Percentiles rank a stretch among this genome's conserved stretches.
These are phyloP conservation scores for Eucalyptus pumila DNA, from an alignment of 345 rosid genomes.

Conservation along the genomic window DNA sequence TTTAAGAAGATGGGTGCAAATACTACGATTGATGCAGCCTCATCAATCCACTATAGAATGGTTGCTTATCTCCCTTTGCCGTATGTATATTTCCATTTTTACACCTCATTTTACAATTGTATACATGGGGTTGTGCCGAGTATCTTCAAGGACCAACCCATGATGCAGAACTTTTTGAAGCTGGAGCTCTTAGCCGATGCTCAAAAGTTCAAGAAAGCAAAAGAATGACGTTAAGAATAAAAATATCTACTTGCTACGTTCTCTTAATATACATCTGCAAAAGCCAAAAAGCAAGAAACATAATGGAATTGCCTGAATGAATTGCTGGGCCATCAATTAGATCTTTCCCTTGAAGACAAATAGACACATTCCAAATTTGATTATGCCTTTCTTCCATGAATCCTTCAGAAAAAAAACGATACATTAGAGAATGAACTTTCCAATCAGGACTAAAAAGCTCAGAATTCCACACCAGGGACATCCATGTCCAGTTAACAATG, in stretches of 20 bases:
- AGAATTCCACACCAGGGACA: background rate
- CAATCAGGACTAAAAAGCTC: background rate
- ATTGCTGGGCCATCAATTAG: background rate
- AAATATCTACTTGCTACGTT: background rate
- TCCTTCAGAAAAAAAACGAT: background rate
- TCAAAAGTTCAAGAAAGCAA: background rate
- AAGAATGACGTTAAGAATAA: background rate
- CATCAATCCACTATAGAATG: background rate
- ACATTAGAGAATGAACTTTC: background rate
- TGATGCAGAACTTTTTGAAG: background rate
- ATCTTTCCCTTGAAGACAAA: background rate
- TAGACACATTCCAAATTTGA: background rate
- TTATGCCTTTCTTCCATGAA: background rate
- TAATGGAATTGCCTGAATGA: background rate
- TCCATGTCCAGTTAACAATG: background rate
- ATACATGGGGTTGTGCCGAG: background rate
- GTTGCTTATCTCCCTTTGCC: background rate
- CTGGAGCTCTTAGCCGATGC: background rate
- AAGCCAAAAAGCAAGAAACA: background rate
- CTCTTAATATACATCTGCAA: background rate
- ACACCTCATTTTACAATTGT: background rate
- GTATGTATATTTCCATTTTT: background rate
- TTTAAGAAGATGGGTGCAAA: slow-evolving; percentile 2
- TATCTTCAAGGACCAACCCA: background rate
- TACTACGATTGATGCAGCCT: background rate